Base-by-base conservation (phyloP, 1,284 basidiomycete species). In the Rhodotorula sp. region DNA sequence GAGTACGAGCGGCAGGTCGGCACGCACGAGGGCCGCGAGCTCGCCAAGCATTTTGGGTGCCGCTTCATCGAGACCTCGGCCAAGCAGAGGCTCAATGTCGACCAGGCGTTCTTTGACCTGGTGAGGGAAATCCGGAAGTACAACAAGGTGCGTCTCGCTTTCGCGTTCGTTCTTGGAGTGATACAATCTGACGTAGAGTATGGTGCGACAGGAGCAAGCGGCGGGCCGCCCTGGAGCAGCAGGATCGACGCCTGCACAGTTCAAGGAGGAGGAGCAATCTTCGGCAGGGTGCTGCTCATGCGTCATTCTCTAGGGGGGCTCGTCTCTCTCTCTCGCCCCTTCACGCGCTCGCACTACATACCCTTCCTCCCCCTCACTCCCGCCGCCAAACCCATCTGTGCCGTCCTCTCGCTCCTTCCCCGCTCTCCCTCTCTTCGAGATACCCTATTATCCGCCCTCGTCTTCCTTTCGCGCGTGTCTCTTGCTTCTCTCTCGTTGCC, bases 11-110 rank as follows among this genome's bases (percentile, higher is more conserved):
- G 96, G 69, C 94, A 98, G 82, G 96, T 99, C 24, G 92, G 92
- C 79, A 91, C 90, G 84, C 93, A 95, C 79, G 95, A 99, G 92
- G 96, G 96, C 17, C 91, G 92, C 68, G 94, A 96, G 78, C 86
- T 99, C 68, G 95, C 96, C 2, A 94, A 93, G 81, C 92, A 94
- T 80, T 96, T 98, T 80, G 90, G 90, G 61, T 97, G 94, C 84
- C 91, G 90, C 78, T 99, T 96, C 82, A 94, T 99, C 76, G 96
- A 99, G 83, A 98, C 96, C 3, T 98, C 95, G 30, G 96, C 96
- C 64, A 99, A 99, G 84, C 92, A 96, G 79, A 86, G 96, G 59
- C 92, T 97, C 82, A 98, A 98, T 78, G 96, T 99, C 63, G 96
- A 99, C 78, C 95, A 99, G 82, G 93, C 94, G n/a, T 99, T 99